Evolutionary conservation across 805 yeast species (phyloP).

Genomic region (Pichia gijzeniarum): DNA sequence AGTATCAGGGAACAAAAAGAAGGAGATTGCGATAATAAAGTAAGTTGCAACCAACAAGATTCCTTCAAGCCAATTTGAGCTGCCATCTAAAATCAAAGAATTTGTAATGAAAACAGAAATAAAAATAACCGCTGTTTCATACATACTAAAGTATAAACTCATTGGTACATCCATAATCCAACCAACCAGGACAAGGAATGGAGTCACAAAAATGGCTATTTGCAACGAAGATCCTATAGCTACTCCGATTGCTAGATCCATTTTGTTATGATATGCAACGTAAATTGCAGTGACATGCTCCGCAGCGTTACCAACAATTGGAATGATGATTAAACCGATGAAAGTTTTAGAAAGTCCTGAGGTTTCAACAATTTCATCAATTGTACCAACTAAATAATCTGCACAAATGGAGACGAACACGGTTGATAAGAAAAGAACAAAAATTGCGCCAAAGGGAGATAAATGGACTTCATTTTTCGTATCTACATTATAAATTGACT

Average conservation of each 20-base stretch:
- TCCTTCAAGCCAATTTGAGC: slow-evolving; percentile 96
- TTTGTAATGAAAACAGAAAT: slow-evolving; percentile 85
- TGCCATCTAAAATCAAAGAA: slow-evolving; percentile 86
- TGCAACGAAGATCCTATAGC: slow-evolving; percentile 96
- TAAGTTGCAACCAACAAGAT: slow-evolving; percentile 86
- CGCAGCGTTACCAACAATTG: slow-evolving; percentile 98
- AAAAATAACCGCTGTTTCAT: slow-evolving; percentile 89
- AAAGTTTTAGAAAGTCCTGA: slow-evolving; percentile 91
- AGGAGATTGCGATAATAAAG: slow-evolving; percentile 80
- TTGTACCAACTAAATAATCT: slow-evolving; percentile 88
- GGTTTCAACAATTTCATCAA: slow-evolving; percentile 77
- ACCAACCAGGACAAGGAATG: slow-evolving; percentile 90
- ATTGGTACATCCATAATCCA: slow-evolving; percentile 89
- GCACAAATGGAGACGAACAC: slow-evolving; percentile 84
- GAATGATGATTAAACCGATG: slow-evolving; percentile 87
- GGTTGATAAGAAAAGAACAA: slow-evolving; percentile 58
- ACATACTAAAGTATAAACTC: slow-evolving; percentile 86
- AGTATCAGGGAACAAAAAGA: slow-evolving; percentile 77
- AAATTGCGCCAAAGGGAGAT: slow-evolving; percentile 47
- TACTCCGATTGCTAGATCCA: slow-evolving; percentile 96
- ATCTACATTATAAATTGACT: slow-evolving; percentile 25
- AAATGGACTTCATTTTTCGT: slow-evolving; percentile 34
- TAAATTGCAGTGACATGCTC: slow-evolving; percentile 96
- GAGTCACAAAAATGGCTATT: slow-evolving; percentile 91
- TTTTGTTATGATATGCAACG: slow-evolving; percentile 92